Evolutionary conservation across 2,329 filamentous ascomycete species (phyloP).

Genomic region (Periconia sp.): DNA sequence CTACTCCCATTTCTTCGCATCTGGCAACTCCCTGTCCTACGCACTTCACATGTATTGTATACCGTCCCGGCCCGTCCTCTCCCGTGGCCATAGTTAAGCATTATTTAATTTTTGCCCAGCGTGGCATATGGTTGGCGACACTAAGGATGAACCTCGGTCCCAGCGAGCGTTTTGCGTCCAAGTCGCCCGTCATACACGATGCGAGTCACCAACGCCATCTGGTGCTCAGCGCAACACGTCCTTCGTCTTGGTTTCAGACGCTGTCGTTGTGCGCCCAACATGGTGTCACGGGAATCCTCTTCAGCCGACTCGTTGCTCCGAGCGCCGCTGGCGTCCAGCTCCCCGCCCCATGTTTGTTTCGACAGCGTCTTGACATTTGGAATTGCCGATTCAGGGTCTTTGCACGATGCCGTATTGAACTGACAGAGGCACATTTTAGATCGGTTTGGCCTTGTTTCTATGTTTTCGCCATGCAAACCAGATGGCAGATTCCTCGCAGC

Average conservation of each 20-base stretch:
- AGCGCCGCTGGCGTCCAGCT: slow-evolving; percentile 15
- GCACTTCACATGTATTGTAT: neutral
- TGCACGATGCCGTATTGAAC: neutral
- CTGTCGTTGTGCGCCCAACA: slow-evolving; percentile 12
- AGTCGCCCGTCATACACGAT: slow-evolving; percentile 26
- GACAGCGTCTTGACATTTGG: slow-evolving; percentile 9
- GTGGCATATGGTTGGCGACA: too few species aligned
- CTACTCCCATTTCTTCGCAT: neutral
- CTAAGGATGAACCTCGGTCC: too few species aligned
- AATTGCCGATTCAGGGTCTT: slow-evolving; percentile 1
- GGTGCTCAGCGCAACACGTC: slow-evolving; percentile 24
- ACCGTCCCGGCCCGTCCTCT: neutral
- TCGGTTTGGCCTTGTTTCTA: neutral
- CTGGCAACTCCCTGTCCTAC: neutral
- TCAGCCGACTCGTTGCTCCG: slow-evolving; percentile 15
- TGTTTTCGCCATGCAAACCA: neutral
- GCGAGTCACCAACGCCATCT: slow-evolving; percentile 33
- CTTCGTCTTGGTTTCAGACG: slow-evolving; percentile 23
- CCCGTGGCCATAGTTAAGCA: neutral
- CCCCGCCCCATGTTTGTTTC: slow-evolving; percentile 12
- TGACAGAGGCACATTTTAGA: neutral
- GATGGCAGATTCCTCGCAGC: neutral
- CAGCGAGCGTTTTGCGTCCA: neutral
- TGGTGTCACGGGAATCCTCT: slow-evolving; percentile 8
- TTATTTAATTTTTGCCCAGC: too few species aligned